These are phyloP conservation scores for Sungouiozyma ichnusensis DNA, from an alignment of 805 yeast species.

Conservation along the genomic window DNA sequence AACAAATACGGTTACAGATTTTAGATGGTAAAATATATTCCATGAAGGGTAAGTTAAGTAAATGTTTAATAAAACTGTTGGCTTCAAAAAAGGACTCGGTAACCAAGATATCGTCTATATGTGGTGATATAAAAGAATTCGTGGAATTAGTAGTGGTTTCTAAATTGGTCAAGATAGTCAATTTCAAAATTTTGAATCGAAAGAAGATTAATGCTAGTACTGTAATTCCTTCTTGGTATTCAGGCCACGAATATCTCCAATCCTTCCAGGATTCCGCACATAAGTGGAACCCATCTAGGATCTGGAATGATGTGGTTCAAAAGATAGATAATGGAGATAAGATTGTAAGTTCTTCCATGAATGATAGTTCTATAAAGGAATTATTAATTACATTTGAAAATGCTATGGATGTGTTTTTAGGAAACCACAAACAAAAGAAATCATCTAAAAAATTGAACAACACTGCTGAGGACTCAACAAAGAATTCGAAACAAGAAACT, in stretches of 20 bases:
- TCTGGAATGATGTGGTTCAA: slow-evolving; percentile 29
- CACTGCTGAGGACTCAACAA: slow-evolving; percentile 1
- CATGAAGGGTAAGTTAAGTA: slow-evolving; percentile 16
- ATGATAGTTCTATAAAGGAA: slow-evolving; percentile 39
- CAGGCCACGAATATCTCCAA: slow-evolving; percentile 16
- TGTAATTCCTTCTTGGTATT: slow-evolving; percentile 19
- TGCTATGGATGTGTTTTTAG: slow-evolving; percentile 31
- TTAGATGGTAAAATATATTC: slow-evolving; percentile 22
- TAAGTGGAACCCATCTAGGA: slow-evolving; percentile 36
- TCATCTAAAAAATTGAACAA: slow-evolving; percentile 3
- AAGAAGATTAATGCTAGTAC: slow-evolving; percentile 4
- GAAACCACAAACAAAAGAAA: slow-evolving; percentile 21
- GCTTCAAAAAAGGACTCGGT: slow-evolving; percentile 5
- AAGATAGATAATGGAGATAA: slow-evolving; percentile 18
- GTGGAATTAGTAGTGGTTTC: slow-evolving; percentile 16
- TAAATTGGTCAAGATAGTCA: slow-evolving; percentile 18
- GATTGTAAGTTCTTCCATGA: slow-evolving; percentile 34
- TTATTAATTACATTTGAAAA: slow-evolving; percentile 32
- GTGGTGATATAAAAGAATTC: slow-evolving; percentile 12
- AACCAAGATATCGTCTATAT: slow-evolving; percentile 1
- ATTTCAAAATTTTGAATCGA: slow-evolving; percentile 12
- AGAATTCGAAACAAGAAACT: slow-evolving; percentile 3
- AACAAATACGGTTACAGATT: slow-evolving; percentile 15
- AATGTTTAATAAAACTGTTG: slow-evolving; percentile 7
- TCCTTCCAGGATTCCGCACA: slow-evolving; percentile 24